Evolutionary conservation across 2,329 filamentous ascomycete genomes (phyloP), one percentile per base, ranked within the genome.

Genomic region (Paracoccidioides lutzii): DNA sequence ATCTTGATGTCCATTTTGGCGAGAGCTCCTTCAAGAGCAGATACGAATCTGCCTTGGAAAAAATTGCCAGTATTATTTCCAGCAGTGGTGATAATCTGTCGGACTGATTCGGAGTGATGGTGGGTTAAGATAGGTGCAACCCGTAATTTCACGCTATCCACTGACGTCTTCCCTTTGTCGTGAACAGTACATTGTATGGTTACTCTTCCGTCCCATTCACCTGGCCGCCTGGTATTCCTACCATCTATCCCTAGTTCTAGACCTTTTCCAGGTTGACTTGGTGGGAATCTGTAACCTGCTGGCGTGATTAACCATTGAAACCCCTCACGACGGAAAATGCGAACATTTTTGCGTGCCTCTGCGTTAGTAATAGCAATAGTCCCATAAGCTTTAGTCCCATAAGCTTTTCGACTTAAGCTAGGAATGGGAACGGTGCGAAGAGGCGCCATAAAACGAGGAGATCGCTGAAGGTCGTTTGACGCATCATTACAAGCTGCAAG

Each of bases 101-200:
- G 53, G 0, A 64, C 62, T 4, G 32, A 41, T 56, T 75, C 69
- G 5, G 65, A 53, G 51, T 71, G 70, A 55, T 73, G 69, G 41
- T 74, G 71, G 2, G 64, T 66, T 9, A 74, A 59, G 2, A 74
- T 63, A 0, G 72, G 72, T 0, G 72, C 71, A 7, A 72, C 64
- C 3, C 66, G 67, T 3, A 75, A 58, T 3, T 59, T 60, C 3
- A 74, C 69, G 0, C 46, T 43, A 40, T 60, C 57, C 52, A 70
- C 69, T 0, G 57, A 60, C 1, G 56, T 54, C 3, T 56, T 33
- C 0, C 55, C 52, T 0, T 59, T 59, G 52, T 66, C 64, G 8
- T 55, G 53, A 1, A 74, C 63, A 7, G 60, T 60, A 53, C 74
- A 70, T 12, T 48, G 56, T 6, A 61, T 52, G 5, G 43, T 43